Conservation (phyloP, 2,329 filamentous ascomycete species). For the Tolypocladium pustulatum region DNA sequence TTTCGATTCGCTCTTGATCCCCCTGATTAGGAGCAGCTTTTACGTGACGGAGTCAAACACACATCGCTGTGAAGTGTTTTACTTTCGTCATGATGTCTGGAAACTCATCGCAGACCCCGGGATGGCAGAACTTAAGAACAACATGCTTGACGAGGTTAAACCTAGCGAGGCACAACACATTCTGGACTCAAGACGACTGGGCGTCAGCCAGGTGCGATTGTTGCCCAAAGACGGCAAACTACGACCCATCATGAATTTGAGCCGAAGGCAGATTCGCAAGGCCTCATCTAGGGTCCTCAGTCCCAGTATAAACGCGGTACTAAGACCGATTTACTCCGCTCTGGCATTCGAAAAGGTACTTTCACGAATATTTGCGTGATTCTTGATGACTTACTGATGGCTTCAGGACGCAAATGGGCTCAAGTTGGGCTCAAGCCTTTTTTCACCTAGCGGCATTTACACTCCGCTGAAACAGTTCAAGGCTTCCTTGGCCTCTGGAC, state of each 20-base stretch:
- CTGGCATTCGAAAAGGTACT: conserved; percentile 68
- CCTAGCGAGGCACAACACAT: conserved; percentile 43
- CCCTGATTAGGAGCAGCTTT: conserved; percentile 77
- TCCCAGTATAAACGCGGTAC: conserved; percentile 33
- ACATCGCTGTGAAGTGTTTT: conserved; percentile 76
- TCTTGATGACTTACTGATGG: neutral
- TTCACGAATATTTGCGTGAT: neutral
- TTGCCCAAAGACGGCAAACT: conserved; percentile 71
- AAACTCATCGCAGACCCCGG: conserved; percentile 63
- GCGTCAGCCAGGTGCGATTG: conserved; percentile 69
- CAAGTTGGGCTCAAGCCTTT: conserved; percentile 67
- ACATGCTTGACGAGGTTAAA: conserved; percentile 72
- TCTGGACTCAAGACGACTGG: conserved; percentile 53
- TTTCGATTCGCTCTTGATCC: conserved; percentile 85
- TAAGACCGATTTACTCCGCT: conserved; percentile 65
- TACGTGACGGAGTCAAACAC: conserved; percentile 85
- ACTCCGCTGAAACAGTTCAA: conserved; percentile 62
- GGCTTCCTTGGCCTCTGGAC: conserved; percentile 25
- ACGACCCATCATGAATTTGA: conserved; percentile 80
- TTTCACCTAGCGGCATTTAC: conserved; percentile 75
- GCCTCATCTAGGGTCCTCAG: conserved; percentile 53
- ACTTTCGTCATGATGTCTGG: conserved; percentile 94
- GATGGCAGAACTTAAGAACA: conserved; percentile 52
- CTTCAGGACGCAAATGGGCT: conserved; percentile 34
- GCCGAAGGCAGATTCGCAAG: conserved; percentile 46